These are phyloP conservation scores for Candida tropicalis DNA, from an alignment of 1,139 yeast species.

Conservation along the genomic window DNA sequence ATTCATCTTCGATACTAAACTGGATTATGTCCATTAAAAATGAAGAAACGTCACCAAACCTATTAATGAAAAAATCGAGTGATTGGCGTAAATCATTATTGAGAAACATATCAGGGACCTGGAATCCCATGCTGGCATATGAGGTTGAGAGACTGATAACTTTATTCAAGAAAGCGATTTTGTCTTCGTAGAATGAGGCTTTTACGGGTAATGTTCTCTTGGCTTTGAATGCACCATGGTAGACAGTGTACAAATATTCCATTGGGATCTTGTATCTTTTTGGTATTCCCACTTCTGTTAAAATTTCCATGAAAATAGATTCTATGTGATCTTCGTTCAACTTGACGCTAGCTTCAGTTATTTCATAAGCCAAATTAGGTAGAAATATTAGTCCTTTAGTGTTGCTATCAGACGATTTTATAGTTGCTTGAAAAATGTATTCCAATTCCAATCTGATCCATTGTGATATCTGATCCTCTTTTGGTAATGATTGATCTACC, in stretches of 20 bases:
- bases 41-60: conserved; percentile 45
- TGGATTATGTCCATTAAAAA: conserved; percentile 61
- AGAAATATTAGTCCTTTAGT: conserved; percentile 28
- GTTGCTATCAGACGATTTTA: conserved; percentile 13
- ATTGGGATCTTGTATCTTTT: conserved; percentile 38
- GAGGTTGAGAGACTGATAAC: conserved; percentile 58
- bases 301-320: conserved; percentile 53
- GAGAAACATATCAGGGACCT: conserved; percentile 67
- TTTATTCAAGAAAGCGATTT: conserved; percentile 47
- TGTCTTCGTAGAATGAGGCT: conserved; percentile 39
- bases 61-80: conserved; percentile 31
- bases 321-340: conserved; percentile 41
- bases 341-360: conserved; percentile 25
- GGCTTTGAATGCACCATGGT: conserved; percentile 39
- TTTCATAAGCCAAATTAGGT: conserved; percentile 40
- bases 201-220: conserved; percentile 46
- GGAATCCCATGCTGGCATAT: conserved; percentile 71
- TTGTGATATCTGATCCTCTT: conserved; percentile 25
- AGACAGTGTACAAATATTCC: conserved; percentile 48
- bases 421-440: conserved; percentile 43
- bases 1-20: conserved; percentile 67
- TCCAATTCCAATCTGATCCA: conserved; percentile 39
- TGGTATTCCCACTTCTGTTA: conserved; percentile 52
- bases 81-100: conserved; percentile 36
- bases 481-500: conserved; percentile 10